phyloP scores from a whole-genome alignment of 2,329 filamentous ascomycete genomes.

The Colletotrichum destructivum region DNA sequence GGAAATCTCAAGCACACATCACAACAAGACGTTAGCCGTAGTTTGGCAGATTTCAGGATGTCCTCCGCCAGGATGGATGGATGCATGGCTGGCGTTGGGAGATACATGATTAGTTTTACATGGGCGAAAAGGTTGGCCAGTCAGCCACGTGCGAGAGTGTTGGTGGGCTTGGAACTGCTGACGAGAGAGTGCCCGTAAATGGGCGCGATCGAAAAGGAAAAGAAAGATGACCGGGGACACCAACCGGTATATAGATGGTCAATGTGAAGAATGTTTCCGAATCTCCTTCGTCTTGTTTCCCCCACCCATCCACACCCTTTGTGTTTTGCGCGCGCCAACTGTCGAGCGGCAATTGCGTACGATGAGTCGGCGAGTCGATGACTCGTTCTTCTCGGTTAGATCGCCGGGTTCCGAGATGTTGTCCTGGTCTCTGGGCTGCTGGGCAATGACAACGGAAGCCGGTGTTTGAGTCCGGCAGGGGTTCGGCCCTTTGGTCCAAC shows the following conservation, averaged over 20 bases:
- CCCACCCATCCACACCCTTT: not conserved
- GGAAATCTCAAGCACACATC: conserved; percentile 9
- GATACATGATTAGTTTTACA: conserved; percentile 37
- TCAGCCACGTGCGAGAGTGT: conserved; percentile 11
- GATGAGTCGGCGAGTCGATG: not conserved
- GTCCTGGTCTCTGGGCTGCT: conserved; percentile 15
- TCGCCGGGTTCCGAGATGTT: conserved; percentile 31
- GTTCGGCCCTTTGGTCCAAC: conserved; percentile 4
- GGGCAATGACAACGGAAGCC: no score
- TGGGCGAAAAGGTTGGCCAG: conserved; percentile 26
- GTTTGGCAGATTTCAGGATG: conserved; percentile 32
- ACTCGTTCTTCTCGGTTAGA: conserved; percentile 12
- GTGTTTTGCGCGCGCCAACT: not conserved
- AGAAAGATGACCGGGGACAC: conserved; percentile 23
- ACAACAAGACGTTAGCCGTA: conserved; percentile 13
- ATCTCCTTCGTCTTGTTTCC: conserved; percentile 16
- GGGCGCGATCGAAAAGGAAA: conserved; percentile 17
- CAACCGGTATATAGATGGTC: conserved; percentile 40
- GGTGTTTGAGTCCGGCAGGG: no score
- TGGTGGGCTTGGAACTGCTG: conserved; percentile 30
- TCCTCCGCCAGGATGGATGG: conserved; percentile 32
- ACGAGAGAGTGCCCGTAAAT: conserved; percentile 17
- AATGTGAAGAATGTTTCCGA: conserved; percentile 37
- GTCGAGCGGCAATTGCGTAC: not conserved
- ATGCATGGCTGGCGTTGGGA: conserved; percentile 43